These are phyloP conservation scores for Stipa capillata DNA, from an alignment of 176 grass and related monocot species.

Conservation along the genomic window DNA sequence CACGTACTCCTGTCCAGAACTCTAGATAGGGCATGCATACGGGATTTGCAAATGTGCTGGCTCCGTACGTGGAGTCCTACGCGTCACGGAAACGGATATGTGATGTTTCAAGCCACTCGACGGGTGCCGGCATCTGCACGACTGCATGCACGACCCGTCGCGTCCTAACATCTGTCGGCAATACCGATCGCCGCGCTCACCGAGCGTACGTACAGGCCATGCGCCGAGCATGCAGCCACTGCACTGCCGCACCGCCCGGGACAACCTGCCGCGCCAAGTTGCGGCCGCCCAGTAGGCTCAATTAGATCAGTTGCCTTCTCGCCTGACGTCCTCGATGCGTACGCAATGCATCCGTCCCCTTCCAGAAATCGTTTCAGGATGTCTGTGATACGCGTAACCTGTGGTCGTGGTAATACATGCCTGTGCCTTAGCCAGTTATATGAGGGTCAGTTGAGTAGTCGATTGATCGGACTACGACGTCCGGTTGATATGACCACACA, in stretches of 20 bases:
- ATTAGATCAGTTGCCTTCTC: neutral
- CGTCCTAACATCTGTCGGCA: neutral
- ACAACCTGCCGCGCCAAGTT: neutral
- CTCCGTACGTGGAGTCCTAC: neutral
- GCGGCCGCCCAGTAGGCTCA: neutral
- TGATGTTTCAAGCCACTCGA: neutral
- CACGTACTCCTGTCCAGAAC: neutral
- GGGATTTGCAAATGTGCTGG: neutral
- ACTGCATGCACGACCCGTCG: slow-evolving; percentile 3
- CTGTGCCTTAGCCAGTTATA: neutral
- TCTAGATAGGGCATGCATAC: neutral
- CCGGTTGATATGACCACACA: neutral
- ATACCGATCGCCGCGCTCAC: neutral
- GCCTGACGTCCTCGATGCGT: neutral
- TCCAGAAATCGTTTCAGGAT: neutral
- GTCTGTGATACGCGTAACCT: too few species aligned
- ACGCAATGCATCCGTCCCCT: neutral
- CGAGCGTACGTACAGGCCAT: neutral
- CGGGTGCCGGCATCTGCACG: neutral
- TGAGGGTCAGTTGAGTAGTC: neutral
- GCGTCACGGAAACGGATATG: neutral
- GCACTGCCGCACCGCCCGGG: neutral
- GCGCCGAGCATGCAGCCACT: neutral
- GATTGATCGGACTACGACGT: neutral
- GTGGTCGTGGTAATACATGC: neutral